phyloP scores from a whole-genome alignment of 352 stramenopile species.

The Phytophthora europaea region DNA sequence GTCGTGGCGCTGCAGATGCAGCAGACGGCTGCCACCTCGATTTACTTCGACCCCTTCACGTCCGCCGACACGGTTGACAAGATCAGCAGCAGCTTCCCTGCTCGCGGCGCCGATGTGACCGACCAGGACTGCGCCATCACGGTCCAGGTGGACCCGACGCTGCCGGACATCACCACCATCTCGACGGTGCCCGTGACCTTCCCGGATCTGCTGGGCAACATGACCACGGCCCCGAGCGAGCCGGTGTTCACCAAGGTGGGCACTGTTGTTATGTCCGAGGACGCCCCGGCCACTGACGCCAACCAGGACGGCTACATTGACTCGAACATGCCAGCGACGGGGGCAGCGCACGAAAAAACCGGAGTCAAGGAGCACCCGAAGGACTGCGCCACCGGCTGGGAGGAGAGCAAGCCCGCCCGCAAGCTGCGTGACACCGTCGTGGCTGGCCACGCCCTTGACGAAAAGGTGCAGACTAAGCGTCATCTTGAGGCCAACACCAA shows the following conservation, averaged over 20 bases:
- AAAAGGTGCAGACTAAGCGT: slow-evolving; percentile 28
- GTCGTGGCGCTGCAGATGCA: slow-evolving; percentile 34
- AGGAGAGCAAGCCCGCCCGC: slow-evolving; percentile 2
- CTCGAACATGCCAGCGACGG: slow-evolving; percentile 7
- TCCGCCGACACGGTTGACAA: slow-evolving; percentile 10
- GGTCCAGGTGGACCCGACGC: slow-evolving; percentile 30
- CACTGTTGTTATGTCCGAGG: slow-evolving; percentile 28
- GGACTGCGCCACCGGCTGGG: slow-evolving; percentile 35
- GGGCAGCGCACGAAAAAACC: background rate
- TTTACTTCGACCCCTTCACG: slow-evolving; percentile 29
- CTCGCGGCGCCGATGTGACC: slow-evolving; percentile 14
- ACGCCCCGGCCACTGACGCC: slow-evolving; percentile 8
- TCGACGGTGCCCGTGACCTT: slow-evolving; percentile 22
- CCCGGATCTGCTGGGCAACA: slow-evolving; percentile 27
- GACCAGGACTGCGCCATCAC: slow-evolving; percentile 22
- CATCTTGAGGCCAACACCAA: slow-evolving; percentile 28
- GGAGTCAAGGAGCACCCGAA: slow-evolving; percentile 12
- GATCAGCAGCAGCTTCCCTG: slow-evolving; percentile 20
- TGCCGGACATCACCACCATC: slow-evolving; percentile 39
- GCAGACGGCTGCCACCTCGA: slow-evolving; percentile 15
- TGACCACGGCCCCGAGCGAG: slow-evolving; percentile 18
- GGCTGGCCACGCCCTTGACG: slow-evolving; percentile 2
- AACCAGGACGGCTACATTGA: slow-evolving; percentile 32
- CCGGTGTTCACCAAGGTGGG: slow-evolving; percentile 38
- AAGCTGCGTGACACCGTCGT: slow-evolving; percentile 12